Percentiles rank a stretch among this genome's conserved stretches.
Evolutionary conservation across 1,284 basidiomycete species (phyloP).

Genomic region (Laetiporus sulphureus): DNA sequence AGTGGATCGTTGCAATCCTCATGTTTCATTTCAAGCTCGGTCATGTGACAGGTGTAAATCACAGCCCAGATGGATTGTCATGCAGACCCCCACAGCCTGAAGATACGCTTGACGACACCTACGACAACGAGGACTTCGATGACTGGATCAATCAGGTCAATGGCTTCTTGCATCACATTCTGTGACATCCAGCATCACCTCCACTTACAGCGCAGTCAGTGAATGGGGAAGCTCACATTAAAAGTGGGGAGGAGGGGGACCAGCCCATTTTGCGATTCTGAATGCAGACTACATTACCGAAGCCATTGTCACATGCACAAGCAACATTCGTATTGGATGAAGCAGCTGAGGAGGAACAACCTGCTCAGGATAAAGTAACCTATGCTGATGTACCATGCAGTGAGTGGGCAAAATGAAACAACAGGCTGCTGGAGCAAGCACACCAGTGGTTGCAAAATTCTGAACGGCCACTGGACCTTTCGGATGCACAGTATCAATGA

Average conservation of each 20-base stretch:
- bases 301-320: no score
- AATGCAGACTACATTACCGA: no score
- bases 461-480: not conserved
- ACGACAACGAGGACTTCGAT: slow-evolving; percentile 23
- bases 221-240: not conserved
- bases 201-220: not conserved
- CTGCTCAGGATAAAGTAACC: no score
- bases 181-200: slow-evolving; percentile 1
- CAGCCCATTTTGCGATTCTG: not conserved
- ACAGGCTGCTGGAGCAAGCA: no score
- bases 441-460: no score
- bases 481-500: slow-evolving; percentile 5
- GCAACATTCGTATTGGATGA: no score
- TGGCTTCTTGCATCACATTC: slow-evolving; percentile 12
- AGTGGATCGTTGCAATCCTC: slow-evolving; percentile 33
- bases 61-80: slow-evolving; percentile 33
- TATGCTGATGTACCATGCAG: no score
- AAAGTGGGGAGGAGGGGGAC: slow-evolving; percentile 1
- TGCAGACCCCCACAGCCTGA: slow-evolving; percentile 15
- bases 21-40: slow-evolving; percentile 29
- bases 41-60: slow-evolving; percentile 25
- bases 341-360: no score
- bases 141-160: slow-evolving; percentile 27
- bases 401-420: no score
- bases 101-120: slow-evolving; percentile 16